Conservation (phyloP, 306 rosid genomes). For the Coriaria nepalensis region DNA sequence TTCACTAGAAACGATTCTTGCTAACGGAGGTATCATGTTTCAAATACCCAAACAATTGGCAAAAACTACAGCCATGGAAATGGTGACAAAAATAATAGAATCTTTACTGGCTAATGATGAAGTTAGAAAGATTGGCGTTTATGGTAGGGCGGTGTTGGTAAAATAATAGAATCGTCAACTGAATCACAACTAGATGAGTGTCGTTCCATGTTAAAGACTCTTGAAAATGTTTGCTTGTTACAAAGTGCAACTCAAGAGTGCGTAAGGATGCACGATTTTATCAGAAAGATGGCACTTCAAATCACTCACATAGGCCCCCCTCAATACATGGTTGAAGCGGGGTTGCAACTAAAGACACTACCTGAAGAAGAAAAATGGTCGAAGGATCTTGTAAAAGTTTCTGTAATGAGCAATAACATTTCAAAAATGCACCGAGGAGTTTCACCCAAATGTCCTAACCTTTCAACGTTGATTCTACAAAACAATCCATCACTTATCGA, state of each 20-base stretch:
- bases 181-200: not conserved
- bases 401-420: no score
- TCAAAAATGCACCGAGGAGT: not conserved
- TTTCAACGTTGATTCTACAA: not conserved
- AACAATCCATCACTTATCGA: not conserved
- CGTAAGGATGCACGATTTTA: constrained; percentile 10
- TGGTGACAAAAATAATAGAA: no score
- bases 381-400: constrained; percentile 2
- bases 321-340: constrained; percentile 1
- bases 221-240: constrained; percentile 2
- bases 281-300: constrained; percentile 10
- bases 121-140: no score
- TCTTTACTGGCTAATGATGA: no score
- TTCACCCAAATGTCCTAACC: constrained; percentile 9
- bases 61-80: no score
- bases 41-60: no score
- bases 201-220: not conserved
- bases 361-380: not conserved
- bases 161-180: constrained; percentile 8
- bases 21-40: no score
- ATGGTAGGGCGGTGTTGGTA: constrained; percentile 13
- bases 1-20: no score
- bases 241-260: not conserved
- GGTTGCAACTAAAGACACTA: not conserved
- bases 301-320: not conserved